phyloP scores from a whole-genome alignment of 2,329 filamentous ascomycete genomes.

The Penicillium sp. region DNA sequence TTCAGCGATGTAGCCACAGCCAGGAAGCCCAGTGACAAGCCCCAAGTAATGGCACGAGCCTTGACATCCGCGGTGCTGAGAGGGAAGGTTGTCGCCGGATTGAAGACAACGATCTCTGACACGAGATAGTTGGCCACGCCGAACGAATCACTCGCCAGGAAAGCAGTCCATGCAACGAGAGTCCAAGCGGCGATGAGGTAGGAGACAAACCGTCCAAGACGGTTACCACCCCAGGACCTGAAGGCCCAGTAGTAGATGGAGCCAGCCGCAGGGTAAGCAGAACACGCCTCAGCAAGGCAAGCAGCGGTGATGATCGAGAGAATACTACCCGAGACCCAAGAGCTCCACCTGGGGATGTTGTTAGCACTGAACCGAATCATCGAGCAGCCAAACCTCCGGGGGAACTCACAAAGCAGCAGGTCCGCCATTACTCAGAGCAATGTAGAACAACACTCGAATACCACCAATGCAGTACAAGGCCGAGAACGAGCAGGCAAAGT shows the following conservation, averaged over 20 bases:
- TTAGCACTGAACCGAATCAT: neutral
- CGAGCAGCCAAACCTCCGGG: neutral
- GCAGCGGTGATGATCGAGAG: slow-evolving; percentile 31
- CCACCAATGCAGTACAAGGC: slow-evolving; percentile 31
- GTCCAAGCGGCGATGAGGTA: slow-evolving; percentile 60
- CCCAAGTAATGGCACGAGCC: slow-evolving; percentile 49
- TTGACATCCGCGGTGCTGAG: slow-evolving; percentile 43
- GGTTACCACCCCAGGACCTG: slow-evolving; percentile 29
- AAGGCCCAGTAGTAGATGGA: slow-evolving; percentile 38
- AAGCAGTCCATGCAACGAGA: slow-evolving; percentile 56
- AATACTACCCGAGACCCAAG: slow-evolving; percentile 26
- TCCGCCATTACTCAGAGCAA: slow-evolving; percentile 29
- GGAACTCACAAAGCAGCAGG: slow-evolving; percentile 25
- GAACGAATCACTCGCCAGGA: slow-evolving; percentile 29
- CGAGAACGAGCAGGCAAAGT: slow-evolving; percentile 32
- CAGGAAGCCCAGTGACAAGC: slow-evolving; percentile 37
- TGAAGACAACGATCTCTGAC: slow-evolving; percentile 45
- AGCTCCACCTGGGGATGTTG: slow-evolving; percentile 21
- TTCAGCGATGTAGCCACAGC: slow-evolving; percentile 33
- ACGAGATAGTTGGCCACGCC: slow-evolving; percentile 31
- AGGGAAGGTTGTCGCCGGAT: slow-evolving; percentile 37
- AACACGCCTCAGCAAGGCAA: slow-evolving; percentile 34
- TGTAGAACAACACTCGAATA: slow-evolving; percentile 32
- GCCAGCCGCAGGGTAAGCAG: slow-evolving; percentile 33
- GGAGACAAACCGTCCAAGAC: slow-evolving; percentile 34